Evolutionary conservation across 2,329 filamentous ascomycete species (phyloP).

Genomic region (Colletotrichum orbiculare): DNA sequence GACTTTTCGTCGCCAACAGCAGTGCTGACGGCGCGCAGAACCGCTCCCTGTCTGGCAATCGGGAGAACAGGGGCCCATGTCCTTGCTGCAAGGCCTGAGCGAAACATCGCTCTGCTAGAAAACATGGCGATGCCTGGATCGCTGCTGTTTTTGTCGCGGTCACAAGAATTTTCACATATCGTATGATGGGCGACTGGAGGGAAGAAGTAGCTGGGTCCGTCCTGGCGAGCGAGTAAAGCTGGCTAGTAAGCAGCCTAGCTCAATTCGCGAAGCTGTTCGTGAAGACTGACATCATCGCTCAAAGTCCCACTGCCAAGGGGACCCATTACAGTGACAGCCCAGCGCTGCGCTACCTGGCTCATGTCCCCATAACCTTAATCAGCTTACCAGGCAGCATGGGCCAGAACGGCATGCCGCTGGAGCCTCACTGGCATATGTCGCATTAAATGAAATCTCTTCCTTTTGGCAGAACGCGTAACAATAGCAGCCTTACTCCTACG

Average conservation of each 20-base stretch:
- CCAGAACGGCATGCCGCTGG: not conserved
- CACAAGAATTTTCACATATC: too few relatives aligned
- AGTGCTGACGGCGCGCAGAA: slow-evolving; percentile 45
- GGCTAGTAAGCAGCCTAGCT: slow-evolving; percentile 13
- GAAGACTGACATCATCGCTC: slow-evolving; percentile 32
- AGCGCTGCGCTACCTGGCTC: not conserved
- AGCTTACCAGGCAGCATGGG: not conserved
- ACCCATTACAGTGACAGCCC: too few relatives aligned
- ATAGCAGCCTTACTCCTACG: too few relatives aligned
- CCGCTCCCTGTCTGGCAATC: slow-evolving; percentile 6
- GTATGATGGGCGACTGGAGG: too few relatives aligned
- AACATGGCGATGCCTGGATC: slow-evolving; percentile 12
- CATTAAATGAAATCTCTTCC: too few relatives aligned
- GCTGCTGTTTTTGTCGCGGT: not conserved
- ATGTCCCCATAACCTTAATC: slow-evolving; percentile 26
- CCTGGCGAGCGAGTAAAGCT: not conserved
- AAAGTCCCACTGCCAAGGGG: slow-evolving; percentile 20
- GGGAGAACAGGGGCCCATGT: slow-evolving; percentile 16
- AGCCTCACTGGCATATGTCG: too few relatives aligned
- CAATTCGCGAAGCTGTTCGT: slow-evolving; percentile 12
- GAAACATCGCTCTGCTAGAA: slow-evolving; percentile 28
- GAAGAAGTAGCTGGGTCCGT: not conserved
- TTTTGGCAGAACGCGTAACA: too few relatives aligned
- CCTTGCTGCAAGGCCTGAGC: slow-evolving; percentile 15
- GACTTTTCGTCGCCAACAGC: slow-evolving; percentile 71